Percentiles rank a stretch among this genome's conserved stretches.
phyloP scores from a whole-genome alignment of 2,329 filamentous ascomycete species.

The Aspergillus thermomutatus region DNA sequence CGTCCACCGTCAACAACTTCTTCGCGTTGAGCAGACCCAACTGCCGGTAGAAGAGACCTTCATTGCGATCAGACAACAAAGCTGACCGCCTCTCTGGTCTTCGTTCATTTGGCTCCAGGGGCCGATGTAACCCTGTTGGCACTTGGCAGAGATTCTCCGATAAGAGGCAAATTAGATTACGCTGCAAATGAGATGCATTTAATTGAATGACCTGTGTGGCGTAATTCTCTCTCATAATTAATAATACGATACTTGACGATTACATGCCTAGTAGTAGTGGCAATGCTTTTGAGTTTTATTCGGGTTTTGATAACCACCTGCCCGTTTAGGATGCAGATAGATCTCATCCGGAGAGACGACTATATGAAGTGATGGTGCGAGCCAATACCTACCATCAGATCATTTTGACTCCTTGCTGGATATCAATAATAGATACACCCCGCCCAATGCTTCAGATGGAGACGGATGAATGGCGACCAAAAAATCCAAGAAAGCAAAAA shows the following conservation, averaged over 20 bases:
- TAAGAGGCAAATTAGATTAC: not conserved
- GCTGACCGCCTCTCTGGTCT: not conserved
- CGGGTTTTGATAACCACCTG: not conserved
- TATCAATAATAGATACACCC: too few species aligned
- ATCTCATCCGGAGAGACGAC: too few species aligned
- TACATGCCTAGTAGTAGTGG: not conserved
- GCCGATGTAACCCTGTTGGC: not conserved
- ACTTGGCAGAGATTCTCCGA: not conserved
- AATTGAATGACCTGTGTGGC: not conserved
- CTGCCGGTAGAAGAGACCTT: not conserved
- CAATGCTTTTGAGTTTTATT: too few species aligned
- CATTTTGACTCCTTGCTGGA: not conserved
- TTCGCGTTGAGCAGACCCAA: not conserved
- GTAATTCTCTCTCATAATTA: not conserved
- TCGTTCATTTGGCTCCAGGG: not conserved
- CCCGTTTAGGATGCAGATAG: not conserved
- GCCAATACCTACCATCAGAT: not conserved
- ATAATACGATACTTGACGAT: not conserved
- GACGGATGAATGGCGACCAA: not conserved
- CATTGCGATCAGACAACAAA: not conserved
- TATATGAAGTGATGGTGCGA: too few species aligned
- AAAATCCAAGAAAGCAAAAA: slow-evolving; percentile 3
- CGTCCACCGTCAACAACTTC: not conserved
- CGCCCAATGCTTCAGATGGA: too few species aligned
- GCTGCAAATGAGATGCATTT: not conserved